Conservation (phyloP, 179 eudicot species). For the Silene noctiflora region DNA sequence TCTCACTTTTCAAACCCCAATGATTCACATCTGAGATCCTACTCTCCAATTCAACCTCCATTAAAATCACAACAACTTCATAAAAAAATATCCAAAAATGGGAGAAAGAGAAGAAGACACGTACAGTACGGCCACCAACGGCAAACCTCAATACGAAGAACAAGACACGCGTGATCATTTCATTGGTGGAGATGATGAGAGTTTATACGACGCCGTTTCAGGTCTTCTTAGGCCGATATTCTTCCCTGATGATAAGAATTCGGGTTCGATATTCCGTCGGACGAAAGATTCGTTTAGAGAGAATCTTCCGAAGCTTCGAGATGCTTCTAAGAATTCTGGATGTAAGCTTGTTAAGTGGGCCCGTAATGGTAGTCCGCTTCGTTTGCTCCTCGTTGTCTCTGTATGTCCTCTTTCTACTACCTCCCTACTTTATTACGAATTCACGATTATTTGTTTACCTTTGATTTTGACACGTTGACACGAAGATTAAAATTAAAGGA, state of each 20-base stretch:
- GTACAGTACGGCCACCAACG: not conserved
- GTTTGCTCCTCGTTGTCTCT: constrained; percentile 64
- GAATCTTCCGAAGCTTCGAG: constrained; percentile 33
- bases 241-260: constrained; percentile 31
- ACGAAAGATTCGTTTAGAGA: constrained; percentile 25
- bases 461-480: too few relatives aligned
- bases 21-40: too few relatives aligned
- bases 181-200: not conserved
- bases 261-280: constrained; percentile 25
- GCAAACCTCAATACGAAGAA: not conserved
- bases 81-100: not conserved
- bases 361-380: constrained; percentile 49
- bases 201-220: constrained; percentile 32
- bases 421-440: too few relatives aligned
- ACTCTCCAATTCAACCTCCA: too few relatives aligned
- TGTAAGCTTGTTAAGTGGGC: constrained; percentile 34
- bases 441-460: too few relatives aligned
- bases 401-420: constrained; percentile 35
- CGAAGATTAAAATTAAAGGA: too few relatives aligned
- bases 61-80: too few relatives aligned
- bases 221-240: constrained; percentile 32
- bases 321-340: constrained; percentile 34
- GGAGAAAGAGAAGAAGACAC: constrained; percentile 5
- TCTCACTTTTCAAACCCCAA: too few relatives aligned
- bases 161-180: constrained; percentile 1